These are phyloP conservation scores for Pedinophyceae sp. DNA, from an alignment of 139 green algal species.

Conservation along the genomic window DNA sequence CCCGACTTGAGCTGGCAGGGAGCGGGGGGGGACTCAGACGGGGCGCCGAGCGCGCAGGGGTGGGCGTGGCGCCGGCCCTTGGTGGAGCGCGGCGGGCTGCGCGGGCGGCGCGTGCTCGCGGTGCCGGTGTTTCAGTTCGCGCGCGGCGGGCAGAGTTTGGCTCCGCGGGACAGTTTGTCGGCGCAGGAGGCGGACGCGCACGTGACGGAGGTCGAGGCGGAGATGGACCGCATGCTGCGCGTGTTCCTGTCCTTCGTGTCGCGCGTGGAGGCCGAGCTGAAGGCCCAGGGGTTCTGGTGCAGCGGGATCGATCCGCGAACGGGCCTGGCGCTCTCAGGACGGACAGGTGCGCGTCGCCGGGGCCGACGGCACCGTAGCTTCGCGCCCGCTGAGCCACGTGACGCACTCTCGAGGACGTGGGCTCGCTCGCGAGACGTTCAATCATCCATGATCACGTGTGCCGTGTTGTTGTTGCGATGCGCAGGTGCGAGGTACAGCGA, in stretches of 20 bases:
- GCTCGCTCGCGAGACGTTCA: constrained; percentile 6
- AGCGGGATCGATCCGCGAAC: constrained; percentile 10
- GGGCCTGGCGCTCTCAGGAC: constrained; percentile 10
- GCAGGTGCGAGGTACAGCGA: constrained; percentile 26
- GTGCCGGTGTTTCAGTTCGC: neutral
- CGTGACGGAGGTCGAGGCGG: constrained; percentile 5
- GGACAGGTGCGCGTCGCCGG: neutral
- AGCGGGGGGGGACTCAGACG: neutral
- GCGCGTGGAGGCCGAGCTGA: constrained; percentile 4
- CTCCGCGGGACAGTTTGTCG: too few relatives aligned
- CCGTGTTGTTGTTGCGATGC: constrained; percentile 6
- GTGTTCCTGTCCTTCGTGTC: constrained; percentile 23
- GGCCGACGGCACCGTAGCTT: neutral
- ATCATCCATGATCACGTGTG: constrained; percentile 5
- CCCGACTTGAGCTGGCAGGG: too few relatives aligned
- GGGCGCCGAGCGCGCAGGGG: neutral
- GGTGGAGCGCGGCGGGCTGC: too few relatives aligned
- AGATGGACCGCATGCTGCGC: constrained; percentile 35
- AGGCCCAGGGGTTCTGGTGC: constrained; percentile 7
- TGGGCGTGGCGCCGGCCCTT: neutral
- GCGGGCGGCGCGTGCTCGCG: neutral
- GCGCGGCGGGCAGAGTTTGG: too few relatives aligned
- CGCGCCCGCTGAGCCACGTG: neutral
- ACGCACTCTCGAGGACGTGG: constrained; percentile 1
- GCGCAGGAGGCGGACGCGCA: neutral